Base-by-base conservation (phyloP, 306 rosid genomes). In the Cercis canadensis region DNA sequence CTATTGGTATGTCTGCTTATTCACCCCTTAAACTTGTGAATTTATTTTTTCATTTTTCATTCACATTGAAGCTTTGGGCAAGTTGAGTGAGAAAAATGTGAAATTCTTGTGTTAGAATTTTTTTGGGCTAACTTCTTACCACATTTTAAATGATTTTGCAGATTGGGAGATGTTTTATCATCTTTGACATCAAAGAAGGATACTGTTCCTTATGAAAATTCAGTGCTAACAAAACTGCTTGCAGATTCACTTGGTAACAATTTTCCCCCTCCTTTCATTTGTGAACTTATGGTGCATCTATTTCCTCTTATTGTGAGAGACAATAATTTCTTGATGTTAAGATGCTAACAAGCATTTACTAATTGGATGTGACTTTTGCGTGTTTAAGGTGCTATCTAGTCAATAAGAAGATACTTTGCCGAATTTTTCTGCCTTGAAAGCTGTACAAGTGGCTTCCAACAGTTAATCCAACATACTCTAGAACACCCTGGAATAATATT, bases 141-240 rank as follows among this genome's bases (percentile, higher is more conserved):
- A 49, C 55, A 37, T 63, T 39, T 77, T 4, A 11, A 74, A 68
- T 24, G 29, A 1, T 29, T 78, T 45, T 74, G 69, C 83, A 82
- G 86, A 75, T 74, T 82, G 75, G 86, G 83, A 55, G 86, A 82
- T 74, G 86, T 82, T 78, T 70, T 82, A 60, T 74, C 78, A 72
- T 82, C 83, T 59, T 82, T 82, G 69, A 82, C 86, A 55, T 82
- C 83, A 0, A 82, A 78, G 81, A 78, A 74, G 55, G 83, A 82
- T 58, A 36, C 60, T 33, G 39, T 82, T 70, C 83, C 86, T 54
- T 74, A 74, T 34, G 86, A 78, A 45, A 82, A 82, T 82, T 82
- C 86, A 1, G 32, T 61, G 78, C 63, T 82, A 19, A 82, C 86
- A 7, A 74, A 74, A 71, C 60, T 82, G 43, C 83, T 82, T 65